Conservation (phyloP, 1,284 basidiomycete species). For the Boletus sp. region DNA sequence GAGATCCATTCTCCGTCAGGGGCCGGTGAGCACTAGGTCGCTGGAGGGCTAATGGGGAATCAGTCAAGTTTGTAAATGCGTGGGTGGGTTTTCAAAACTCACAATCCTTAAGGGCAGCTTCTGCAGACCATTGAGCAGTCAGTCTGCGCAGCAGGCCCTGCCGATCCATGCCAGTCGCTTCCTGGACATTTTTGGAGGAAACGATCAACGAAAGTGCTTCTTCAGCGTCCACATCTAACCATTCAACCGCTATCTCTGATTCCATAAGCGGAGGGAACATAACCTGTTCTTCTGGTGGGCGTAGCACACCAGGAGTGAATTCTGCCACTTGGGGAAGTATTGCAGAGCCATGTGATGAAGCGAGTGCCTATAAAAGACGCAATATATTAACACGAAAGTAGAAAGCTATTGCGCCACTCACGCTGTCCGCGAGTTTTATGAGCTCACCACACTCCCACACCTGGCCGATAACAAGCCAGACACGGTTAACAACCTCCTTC, state of each 20-base stretch:
- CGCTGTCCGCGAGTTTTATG: constrained; percentile 53
- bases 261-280: constrained; percentile 26
- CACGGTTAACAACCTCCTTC: constrained; percentile 59
- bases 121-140: constrained; percentile 64
- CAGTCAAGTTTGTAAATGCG: constrained; percentile 2
- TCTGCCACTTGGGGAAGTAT: constrained; percentile 33
- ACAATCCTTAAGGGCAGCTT: constrained; percentile 75
- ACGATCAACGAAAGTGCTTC: constrained; percentile 52
- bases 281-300: constrained; percentile 29
- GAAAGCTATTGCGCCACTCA: constrained; percentile 31
- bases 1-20: constrained; percentile 62
- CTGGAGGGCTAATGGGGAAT: constrained; percentile 49
- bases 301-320: constrained; percentile 31
- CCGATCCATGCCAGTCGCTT: constrained; percentile 60
- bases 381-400: constrained; percentile 13
- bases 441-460: constrained; percentile 67
- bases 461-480: constrained; percentile 67
- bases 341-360: constrained; percentile 27
- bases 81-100: constrained; percentile 33
- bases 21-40: constrained; percentile 54
- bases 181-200: constrained; percentile 50
- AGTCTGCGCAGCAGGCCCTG: constrained; percentile 53
- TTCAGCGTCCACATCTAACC: constrained; percentile 49
- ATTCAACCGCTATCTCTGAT: constrained; percentile 10
- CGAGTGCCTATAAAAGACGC: constrained; percentile 35